Conservation (phyloP, 2,329 filamentous ascomycete species). For the Paraphoma sp. region DNA sequence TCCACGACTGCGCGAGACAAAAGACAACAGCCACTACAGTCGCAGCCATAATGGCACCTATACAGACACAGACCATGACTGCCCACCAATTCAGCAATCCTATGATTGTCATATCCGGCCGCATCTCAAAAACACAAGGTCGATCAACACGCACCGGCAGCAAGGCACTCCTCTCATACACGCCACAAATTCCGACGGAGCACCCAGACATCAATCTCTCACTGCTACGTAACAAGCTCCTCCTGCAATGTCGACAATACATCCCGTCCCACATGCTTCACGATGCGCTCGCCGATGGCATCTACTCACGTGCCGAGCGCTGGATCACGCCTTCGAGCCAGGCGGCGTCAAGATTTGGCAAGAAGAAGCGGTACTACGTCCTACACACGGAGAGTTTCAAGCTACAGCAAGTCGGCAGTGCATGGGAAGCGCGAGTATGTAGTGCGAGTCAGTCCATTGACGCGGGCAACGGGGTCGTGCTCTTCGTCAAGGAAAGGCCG, state of each 20-base stretch:
- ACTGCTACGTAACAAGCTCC: constrained; percentile 34
- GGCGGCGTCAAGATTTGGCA: constrained; percentile 19
- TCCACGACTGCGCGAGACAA: not conserved
- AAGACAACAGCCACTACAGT: not conserved
- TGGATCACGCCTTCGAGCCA: constrained; percentile 31
- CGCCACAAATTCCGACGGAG: constrained; percentile 27
- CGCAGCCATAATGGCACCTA: constrained; percentile 23
- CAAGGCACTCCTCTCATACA: constrained; percentile 27
- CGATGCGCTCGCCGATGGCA: constrained; percentile 29
- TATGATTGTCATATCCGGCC: constrained; percentile 23
- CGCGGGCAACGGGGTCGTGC: constrained; percentile 31
- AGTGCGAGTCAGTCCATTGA: constrained; percentile 28
- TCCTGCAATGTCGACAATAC: constrained; percentile 31
- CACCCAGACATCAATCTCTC: constrained; percentile 35
- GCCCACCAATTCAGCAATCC: constrained; percentile 26
- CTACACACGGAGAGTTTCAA: constrained; percentile 26
- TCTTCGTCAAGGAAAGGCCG: constrained; percentile 31
- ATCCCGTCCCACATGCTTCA: constrained; percentile 21
- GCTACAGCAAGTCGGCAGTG: constrained; percentile 24
- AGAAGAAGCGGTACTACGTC: constrained; percentile 33
- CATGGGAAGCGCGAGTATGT: constrained; percentile 31
- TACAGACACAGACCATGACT: constrained; percentile 34
- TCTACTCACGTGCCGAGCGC: constrained; percentile 28
- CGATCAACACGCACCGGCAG: constrained; percentile 25
- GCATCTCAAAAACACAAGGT: constrained; percentile 24